Percentiles rank a stretch among this genome's conserved stretches.
Evolutionary conservation across 169 alveolate species (phyloP).

Genomic region (Cardiosporidium cionae): DNA sequence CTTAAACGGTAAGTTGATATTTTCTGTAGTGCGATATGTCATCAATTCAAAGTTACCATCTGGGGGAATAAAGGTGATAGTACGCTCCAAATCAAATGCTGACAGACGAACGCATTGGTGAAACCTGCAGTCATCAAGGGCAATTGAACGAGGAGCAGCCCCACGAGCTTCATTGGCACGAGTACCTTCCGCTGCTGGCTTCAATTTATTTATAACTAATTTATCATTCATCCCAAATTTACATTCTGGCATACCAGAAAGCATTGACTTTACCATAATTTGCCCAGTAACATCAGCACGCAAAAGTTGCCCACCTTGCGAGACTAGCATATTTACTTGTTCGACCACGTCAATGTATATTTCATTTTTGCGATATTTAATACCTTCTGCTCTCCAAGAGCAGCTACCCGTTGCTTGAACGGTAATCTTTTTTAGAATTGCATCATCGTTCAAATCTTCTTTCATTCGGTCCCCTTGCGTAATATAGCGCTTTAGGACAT

Average conservation of each 20-base stretch:
- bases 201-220: neutral
- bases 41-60: slow-evolving; percentile 80
- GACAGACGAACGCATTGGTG: slow-evolving; percentile 82
- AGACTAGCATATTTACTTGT: slow-evolving; percentile 64
- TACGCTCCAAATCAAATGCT: slow-evolving; percentile 77
- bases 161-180: neutral
- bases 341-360: slow-evolving; percentile 79
- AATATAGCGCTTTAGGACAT: slow-evolving; percentile 67
- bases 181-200: neutral
- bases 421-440: slow-evolving; percentile 66
- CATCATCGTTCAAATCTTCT: slow-evolving; percentile 33
- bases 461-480: slow-evolving; percentile 44
- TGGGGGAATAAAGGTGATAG: slow-evolving; percentile 88
- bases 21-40: slow-evolving; percentile 43
- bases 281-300: slow-evolving; percentile 78
- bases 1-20: neutral
- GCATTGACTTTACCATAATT: slow-evolving; percentile 62
- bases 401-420: slow-evolving; percentile 81
- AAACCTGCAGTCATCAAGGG: slow-evolving; percentile 50
- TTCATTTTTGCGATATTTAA: slow-evolving; percentile 61
- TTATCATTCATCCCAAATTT: slow-evolving; percentile 56
- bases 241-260: slow-evolving; percentile 82
- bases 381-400: slow-evolving; percentile 80
- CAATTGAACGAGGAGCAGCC: no score
- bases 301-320: slow-evolving; percentile 7